phyloP scores from a whole-genome alignment of 1,139 yeast species.

The Hyphopichia wangnamkhiaoensis region DNA sequence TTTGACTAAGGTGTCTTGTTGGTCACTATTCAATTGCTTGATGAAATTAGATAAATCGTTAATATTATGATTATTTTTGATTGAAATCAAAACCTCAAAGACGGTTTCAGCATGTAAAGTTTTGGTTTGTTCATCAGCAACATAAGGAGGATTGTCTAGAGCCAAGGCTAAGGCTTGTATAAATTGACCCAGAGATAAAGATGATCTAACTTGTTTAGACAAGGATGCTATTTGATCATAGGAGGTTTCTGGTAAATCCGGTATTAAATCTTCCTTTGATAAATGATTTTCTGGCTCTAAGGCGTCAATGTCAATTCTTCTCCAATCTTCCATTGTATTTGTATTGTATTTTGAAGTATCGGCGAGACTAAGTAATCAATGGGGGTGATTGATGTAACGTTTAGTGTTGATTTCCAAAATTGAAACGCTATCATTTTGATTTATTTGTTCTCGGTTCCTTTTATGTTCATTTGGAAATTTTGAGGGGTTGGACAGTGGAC shows the following conservation, averaged over 20 bases:
- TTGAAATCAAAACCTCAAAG: conserved; percentile 71
- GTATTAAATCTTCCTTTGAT: conserved; percentile 63
- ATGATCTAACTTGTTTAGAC: conserved; percentile 59
- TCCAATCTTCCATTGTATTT: conserved; percentile 50
- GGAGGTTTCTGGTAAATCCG: conserved; percentile 41
- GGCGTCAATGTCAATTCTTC: conserved; percentile 92
- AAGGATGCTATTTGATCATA: conserved; percentile 56
- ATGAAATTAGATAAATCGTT: conserved; percentile 67
- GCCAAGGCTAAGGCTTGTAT: conserved; percentile 63
- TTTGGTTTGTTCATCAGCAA: conserved; percentile 62
- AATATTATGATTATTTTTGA: conserved; percentile 55
- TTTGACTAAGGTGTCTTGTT: conserved; percentile 79
- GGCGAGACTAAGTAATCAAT: too few relatives aligned
- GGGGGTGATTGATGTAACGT: too few relatives aligned
- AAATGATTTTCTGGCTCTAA: conserved; percentile 79
- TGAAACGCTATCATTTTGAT: too few relatives aligned
- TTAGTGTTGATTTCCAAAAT: too few relatives aligned
- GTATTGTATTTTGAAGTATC: too few relatives aligned
- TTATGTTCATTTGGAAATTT: too few relatives aligned
- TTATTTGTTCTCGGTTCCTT: too few relatives aligned
- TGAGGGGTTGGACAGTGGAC: too few relatives aligned
- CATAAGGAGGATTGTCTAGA: conserved; percentile 80
- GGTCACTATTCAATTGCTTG: conserved; percentile 56
- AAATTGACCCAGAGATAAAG: conserved; percentile 72
- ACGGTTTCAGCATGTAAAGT: conserved; percentile 55